Percentiles rank a stretch among this genome's conserved stretches.
These are phyloP conservation scores for Syzygium malaccense DNA, from an alignment of 441 rosid species.

Conservation along the genomic window DNA sequence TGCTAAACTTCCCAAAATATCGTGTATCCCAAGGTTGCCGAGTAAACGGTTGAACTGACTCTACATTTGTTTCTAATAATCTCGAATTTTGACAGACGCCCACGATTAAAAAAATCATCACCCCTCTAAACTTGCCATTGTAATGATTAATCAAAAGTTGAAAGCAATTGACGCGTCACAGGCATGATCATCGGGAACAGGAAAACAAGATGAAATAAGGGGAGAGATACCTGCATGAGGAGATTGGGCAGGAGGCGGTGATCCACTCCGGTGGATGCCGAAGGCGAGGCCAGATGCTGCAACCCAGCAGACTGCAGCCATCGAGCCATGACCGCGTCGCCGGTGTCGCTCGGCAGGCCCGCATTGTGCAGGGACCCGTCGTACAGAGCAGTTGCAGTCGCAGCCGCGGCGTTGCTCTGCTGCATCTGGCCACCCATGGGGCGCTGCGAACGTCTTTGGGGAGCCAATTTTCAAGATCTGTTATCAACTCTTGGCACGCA, in stretches of 20 bases:
- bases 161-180: not conserved
- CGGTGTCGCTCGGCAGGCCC: constrained; percentile 58
- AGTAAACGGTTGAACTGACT: not conserved
- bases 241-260: constrained; percentile 87
- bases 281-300: constrained; percentile 99
- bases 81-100: not conserved
- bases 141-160: not conserved
- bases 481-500: constrained; percentile 32
- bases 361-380: constrained; percentile 47
- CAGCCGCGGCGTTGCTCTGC: constrained; percentile 80
- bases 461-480: constrained; percentile 98
- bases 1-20: not conserved
- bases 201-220: not conserved
- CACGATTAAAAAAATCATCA: not conserved
- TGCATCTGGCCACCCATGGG: constrained; percentile 99
- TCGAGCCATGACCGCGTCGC: constrained; percentile 98
- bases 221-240: constrained; percentile 65
- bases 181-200: not conserved
- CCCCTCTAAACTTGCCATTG: not conserved
- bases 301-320: constrained; percentile 99
- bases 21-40: not conserved
- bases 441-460: constrained; percentile 99
- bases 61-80: not conserved
- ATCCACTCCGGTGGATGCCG: constrained; percentile 72
- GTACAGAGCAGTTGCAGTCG: constrained; percentile 69